Base-by-base conservation (phyloP, 768 basidiomycete genomes). In the Sarcomyxa edulis region DNA sequence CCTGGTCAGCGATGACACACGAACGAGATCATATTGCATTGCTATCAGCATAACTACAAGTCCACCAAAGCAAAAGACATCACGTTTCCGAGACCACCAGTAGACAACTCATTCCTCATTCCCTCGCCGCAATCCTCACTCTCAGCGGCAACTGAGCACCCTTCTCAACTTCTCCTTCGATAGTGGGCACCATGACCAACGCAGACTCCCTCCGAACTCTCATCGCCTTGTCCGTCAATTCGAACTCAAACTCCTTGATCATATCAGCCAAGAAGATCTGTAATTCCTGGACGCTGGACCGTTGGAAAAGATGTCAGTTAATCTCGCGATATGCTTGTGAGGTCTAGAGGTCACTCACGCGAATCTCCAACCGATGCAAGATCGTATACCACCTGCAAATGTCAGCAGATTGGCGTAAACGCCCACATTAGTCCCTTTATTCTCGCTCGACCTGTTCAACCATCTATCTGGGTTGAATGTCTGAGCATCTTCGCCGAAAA, bases 391-490 rank as follows among this genome's bases (percentile, higher is more conserved):
- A 19, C 50, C 55, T 22, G 61, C 50, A 38, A 62, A 65, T 32
- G 45, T 56, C 24, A 64, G 46, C 76, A 66, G 49, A 48, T 69
- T 68, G 32, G 71, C 71, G 41, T 74, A 68, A 10, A 68, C 71
- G 25, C 70, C 68, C 12, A 78, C 49, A 5, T 65, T 67, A 11
- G 64, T 55, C n/a, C 62, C 48, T 29, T 71, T 63, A 31, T 61
- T 63, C 16, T 64, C 57, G n/a, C 62, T 60, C 37, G 60, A 27
- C 34, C 55, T 39, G 11, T 42, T 42, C 24, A 74, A 46, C 76
- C 76, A 79, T 15, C 76, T 61, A 21, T 70, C 64, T 9, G 71
- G 73, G 37, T 71, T 58, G 43, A 66, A 79, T 8, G 52, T 48
- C 40, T 70, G 53, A 2, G 74, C 65, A 43, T 76, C 68, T 16